Evolutionary conservation across 371 early-diverging fungal genomes (phyloP), one percentile per base, ranked within the genome.

Genomic region (Mortierella sp.): DNA sequence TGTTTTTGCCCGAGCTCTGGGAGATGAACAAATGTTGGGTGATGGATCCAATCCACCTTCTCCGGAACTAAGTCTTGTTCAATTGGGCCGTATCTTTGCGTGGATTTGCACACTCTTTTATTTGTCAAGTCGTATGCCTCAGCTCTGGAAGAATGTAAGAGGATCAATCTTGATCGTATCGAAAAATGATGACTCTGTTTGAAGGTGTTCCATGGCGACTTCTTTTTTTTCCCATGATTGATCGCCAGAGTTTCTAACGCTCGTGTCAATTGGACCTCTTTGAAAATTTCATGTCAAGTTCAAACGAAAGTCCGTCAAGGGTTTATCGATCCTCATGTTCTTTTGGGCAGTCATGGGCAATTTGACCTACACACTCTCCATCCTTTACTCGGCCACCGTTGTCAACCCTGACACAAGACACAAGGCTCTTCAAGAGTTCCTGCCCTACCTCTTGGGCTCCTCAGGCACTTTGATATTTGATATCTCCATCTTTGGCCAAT

Each of bases 311-410:
- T 91, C 92, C 0, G 86, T 86, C 12, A 81, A 88, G 59, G 91
- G 92, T 0, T 74, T 93, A 7, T 83, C 90, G 1, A 87, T 91
- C 63, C 67, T 84, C 19, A 82, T 93, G 81, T 92, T 93, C 79
- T 69, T 84, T 31, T 90, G 84, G 76, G 92, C 93, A 0, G 88
- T 88, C 3, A 80, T 85, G 74, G 93, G 91, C 1, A 93, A 93
- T 51, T 56, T 89, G 27, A 86, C 88, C 5, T 93, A 93, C 68
- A 84, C 90, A 0, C 67, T 86, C 19, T 84, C 86, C 43, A 86
- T 93, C 53, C 79, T 90, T 50, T 82, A 82, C 47, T 78, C 68
- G 18, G 55, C 34, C 4, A 63, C 46, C 3, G 78, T 70, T 9
- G 53, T 59, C n/a, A 82, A 84, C 49, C 84, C 86, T 7, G 85